Evolutionary conservation across 768 basidiomycete genomes (phyloP).

Genomic region (Pluteus cervinus): DNA sequence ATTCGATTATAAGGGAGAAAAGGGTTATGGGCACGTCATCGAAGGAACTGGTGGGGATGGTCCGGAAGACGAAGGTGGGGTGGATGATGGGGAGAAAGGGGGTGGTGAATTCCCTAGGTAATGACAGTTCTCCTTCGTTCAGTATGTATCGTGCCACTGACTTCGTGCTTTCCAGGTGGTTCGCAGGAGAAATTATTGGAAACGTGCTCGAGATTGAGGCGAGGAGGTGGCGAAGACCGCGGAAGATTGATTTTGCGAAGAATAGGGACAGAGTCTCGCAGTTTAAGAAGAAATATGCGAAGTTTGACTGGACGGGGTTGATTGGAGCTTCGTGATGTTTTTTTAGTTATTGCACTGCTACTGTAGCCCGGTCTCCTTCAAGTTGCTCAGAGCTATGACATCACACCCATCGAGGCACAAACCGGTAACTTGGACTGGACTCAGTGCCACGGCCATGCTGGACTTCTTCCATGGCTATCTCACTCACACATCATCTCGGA

Average conservation of each 20-base stretch:
- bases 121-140: slow-evolving; percentile 19
- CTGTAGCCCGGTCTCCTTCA: too few species aligned
- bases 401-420: too few species aligned
- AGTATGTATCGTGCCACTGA: slow-evolving; percentile 3
- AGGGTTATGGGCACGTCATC: slow-evolving; percentile 97
- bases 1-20: slow-evolving; percentile 96
- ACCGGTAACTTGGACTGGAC: too few species aligned
- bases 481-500: too few species aligned
- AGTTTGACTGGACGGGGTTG: slow-evolving; percentile 79
- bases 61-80: slow-evolving; percentile 53
- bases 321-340: slow-evolving; percentile 38
- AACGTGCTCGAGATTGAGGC: slow-evolving; percentile 86
- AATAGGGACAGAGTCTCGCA: slow-evolving; percentile 64
- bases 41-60: slow-evolving; percentile 76
- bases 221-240: slow-evolving; percentile 78
- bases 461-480: too few species aligned
- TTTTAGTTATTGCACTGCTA: too few species aligned
- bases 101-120: slow-evolving; percentile 88
- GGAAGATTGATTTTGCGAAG: slow-evolving; percentile 59
- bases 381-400: too few species aligned
- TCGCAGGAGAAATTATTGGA: slow-evolving; percentile 93
- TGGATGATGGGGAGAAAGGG: slow-evolving; percentile 86
- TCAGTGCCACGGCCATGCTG: too few species aligned
- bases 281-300: slow-evolving; percentile 73
- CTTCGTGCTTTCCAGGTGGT: slow-evolving; percentile 53